Percentiles rank a stretch among this genome's conserved stretches.
Conservation (phyloP, 1,284 basidiomycete genomes). For the Somion occarium region DNA sequence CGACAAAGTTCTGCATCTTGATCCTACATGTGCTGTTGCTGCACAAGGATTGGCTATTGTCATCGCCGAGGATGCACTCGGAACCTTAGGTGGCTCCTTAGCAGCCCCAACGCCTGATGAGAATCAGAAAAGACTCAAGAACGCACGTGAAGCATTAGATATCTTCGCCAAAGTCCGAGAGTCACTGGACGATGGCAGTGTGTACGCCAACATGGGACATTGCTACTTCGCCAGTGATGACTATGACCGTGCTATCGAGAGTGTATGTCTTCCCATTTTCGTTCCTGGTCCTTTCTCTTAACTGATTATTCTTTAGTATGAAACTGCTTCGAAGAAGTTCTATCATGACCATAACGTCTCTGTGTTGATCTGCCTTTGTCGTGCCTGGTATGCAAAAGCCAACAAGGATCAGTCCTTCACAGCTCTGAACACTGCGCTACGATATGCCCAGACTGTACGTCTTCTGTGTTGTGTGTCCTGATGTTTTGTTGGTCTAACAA, state of each 20-base stretch:
- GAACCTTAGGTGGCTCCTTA: constrained; percentile 51
- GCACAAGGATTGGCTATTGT: constrained; percentile 92
- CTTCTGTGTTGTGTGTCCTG: neutral
- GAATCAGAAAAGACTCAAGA: constrained; percentile 54
- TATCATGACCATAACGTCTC: constrained; percentile 68
- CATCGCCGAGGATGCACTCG: constrained; percentile 84
- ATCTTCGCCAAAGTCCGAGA: constrained; percentile 88
- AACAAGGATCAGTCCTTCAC: constrained; percentile 80
- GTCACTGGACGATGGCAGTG: constrained; percentile 78
- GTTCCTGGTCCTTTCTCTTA: neutral
- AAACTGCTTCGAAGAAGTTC: constrained; percentile 76
- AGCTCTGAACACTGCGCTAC: constrained; percentile 76
- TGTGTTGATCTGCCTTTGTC: constrained; percentile 77
- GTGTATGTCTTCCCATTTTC: constrained; percentile 52
- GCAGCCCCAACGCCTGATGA: constrained; percentile 53
- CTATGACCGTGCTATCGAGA: constrained; percentile 90
- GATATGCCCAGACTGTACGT: constrained; percentile 71
- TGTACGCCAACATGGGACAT: constrained; percentile 93
- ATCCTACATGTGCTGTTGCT: constrained; percentile 82
- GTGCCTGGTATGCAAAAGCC: constrained; percentile 90
- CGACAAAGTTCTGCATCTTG: constrained; percentile 80
- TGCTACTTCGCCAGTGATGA: constrained; percentile 90
- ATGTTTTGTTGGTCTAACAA: neutral
- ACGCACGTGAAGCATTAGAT: constrained; percentile 80
- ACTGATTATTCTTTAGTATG: constrained; percentile 55